phyloP scores from a whole-genome alignment of 1,139 yeast species.

The Magnusiomyces sp. region DNA sequence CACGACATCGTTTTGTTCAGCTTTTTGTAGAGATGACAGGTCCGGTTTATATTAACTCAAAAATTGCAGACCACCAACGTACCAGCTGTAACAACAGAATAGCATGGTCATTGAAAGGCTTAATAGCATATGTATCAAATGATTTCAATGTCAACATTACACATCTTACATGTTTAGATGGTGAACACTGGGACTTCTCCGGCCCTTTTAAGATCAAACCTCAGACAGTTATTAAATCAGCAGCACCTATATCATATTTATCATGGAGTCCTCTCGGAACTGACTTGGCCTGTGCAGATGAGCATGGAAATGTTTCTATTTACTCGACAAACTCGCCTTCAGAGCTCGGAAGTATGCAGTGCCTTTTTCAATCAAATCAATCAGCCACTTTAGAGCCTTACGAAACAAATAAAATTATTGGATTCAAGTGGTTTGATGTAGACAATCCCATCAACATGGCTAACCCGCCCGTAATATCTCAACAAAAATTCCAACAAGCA shows the following conservation, averaged over 20 bases:
- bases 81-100: conserved; percentile 24
- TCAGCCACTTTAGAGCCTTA: conserved; percentile 15
- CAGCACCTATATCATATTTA: conserved; percentile 28
- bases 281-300: conserved; percentile 38
- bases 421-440: conserved; percentile 61
- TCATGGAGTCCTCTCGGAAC: conserved; percentile 37
- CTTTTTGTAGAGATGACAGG: not conserved
- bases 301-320: conserved; percentile 34
- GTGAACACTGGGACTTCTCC: conserved; percentile 58
- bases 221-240: conserved; percentile 19
- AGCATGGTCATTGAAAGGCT: conserved; percentile 65
- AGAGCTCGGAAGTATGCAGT: conserved; percentile 21
- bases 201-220: conserved; percentile 35
- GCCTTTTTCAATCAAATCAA: conserved; percentile 18
- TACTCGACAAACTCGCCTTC: conserved; percentile 20
- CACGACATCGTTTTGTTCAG: no score
- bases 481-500: conserved; percentile 6
- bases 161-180: conserved; percentile 55
- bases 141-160: conserved; percentile 41
- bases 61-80: conserved; percentile 1
- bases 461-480: conserved; percentile 20
- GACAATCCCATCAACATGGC: conserved; percentile 44
- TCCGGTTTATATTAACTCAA: not conserved
- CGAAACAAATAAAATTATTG: conserved; percentile 34
- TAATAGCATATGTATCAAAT: conserved; percentile 49